Conservation (phyloP, 2,329 filamentous ascomycete genomes). For the Botrytis deweyae region DNA sequence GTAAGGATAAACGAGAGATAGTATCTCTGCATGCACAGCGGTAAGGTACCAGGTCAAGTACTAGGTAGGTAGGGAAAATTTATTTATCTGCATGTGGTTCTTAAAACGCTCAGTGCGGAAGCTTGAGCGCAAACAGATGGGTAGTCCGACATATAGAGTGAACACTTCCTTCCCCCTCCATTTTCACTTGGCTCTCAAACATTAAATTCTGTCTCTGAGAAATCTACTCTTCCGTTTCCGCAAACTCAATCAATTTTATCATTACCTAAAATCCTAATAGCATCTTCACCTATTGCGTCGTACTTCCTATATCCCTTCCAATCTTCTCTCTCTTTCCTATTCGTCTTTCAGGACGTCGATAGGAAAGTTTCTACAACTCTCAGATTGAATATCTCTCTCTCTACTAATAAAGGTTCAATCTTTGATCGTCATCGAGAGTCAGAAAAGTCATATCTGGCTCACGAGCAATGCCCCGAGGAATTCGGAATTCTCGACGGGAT, state of each 20-base stretch:
- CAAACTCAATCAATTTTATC: neutral
- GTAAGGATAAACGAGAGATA: constrained; percentile 6
- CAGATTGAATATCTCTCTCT: neutral
- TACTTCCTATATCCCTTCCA: neutral
- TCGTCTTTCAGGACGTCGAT: constrained; percentile 2
- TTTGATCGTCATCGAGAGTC: constrained; percentile 9
- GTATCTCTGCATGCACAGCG: constrained; percentile 7
- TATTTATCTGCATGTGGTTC: constrained; percentile 4
- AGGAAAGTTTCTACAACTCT: neutral
- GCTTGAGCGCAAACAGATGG: constrained; percentile 13
- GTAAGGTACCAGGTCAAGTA: neutral
- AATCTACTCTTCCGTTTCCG: constrained; percentile 3
- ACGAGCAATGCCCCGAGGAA: constrained; percentile 35
- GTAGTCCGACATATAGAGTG: constrained; percentile 13
- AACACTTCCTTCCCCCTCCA: constrained; percentile 2
- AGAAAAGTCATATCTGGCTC: constrained; percentile 29
- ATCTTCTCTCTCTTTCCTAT: neutral
- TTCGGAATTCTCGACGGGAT: constrained; percentile 49
- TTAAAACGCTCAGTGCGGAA: constrained; percentile 11
- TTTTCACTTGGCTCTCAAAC: neutral
- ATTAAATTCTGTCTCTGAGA: neutral
- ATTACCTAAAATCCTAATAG: neutral
- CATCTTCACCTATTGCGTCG: neutral
- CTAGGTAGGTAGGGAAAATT: neutral
- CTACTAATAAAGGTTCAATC: neutral